Evolutionary conservation across 2,329 filamentous ascomycete species (phyloP).

Genomic region (Xylaria polymorpha): DNA sequence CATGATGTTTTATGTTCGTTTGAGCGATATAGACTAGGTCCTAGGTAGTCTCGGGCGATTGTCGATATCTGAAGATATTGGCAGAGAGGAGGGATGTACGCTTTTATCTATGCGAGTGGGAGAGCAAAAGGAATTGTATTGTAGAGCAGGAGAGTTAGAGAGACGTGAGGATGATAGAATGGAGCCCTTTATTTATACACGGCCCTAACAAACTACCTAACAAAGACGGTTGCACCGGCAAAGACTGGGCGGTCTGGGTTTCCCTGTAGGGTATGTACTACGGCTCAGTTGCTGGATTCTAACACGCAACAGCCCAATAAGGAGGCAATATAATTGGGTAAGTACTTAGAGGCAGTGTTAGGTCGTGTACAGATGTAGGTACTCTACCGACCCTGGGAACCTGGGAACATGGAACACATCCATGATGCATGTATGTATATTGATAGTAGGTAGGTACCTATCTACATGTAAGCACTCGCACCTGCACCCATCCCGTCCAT

Average conservation of each 20-base stretch:
- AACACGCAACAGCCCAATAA: constrained; percentile 6
- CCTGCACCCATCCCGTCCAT: neutral
- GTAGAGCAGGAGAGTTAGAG: neutral
- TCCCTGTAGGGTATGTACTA: neutral
- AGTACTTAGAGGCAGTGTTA: too few relatives aligned
- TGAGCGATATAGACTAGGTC: neutral
- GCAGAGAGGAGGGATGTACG: too few relatives aligned
- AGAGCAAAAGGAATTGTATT: neutral
- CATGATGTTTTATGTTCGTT: constrained; percentile 47
- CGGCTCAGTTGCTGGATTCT: neutral
- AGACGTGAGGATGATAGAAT: constrained; percentile 13
- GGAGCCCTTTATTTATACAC: constrained; percentile 21
- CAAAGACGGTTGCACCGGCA: constrained; percentile 26
- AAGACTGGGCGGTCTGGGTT: neutral
- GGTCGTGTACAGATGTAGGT: too few relatives aligned
- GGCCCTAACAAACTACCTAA: too few relatives aligned
- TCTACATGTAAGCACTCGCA: neutral
- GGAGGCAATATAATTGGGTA: constrained; percentile 11
- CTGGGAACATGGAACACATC: neutral
- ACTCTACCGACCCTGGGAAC: neutral
- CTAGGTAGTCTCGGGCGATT: neutral
- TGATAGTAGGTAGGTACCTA: neutral
- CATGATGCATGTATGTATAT: neutral
- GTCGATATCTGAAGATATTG: neutral
- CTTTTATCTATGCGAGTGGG: neutral